Evolutionary conservation across 257 asterid genomes (phyloP), one percentile per base, ranked within the genome.

Genomic region (Gardenia jasminoides): DNA sequence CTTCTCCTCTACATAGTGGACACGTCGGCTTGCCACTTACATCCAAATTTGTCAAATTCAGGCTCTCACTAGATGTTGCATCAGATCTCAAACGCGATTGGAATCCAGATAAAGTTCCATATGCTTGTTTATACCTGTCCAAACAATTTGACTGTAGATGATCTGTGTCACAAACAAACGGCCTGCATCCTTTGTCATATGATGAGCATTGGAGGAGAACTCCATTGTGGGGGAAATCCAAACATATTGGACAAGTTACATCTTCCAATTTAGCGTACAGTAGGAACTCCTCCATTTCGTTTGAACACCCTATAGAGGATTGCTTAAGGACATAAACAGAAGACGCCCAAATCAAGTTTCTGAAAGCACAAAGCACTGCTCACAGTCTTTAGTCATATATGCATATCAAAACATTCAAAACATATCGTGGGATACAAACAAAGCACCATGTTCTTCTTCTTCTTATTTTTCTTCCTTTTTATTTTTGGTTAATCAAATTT

Each of bases 1-100:
- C 98, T 81, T 88, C 94, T 76, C 98, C 98, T 82, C 98, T 84
- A 81, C 98, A 93, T 77, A 93, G 85, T 70, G 98, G 98, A 81
- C 98, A 93, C 10, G 85, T 78, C 3, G 95, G 91, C 85, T 82
- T 89, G 74, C 62, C 72, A 26, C 85, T 85, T n/a, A 85, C 83
- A 70, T 75, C 90, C 65, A 79, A 75, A 72, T 69, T 86, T 76
- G 72, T 43, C 47, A 46, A 46, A 58, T 75, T 83, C 67, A 71
- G 58, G 66, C 76, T 83, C 68, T 83, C 96, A 61, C 83, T 75
- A 62, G 91, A 58, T 47, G 65, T 78, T 19, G 58, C 92, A 62
- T 85, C 75, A 54, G 79, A 26, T 52, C 67, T 56, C 68, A 80
- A 66, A 26, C 84, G 85, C 16, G 86, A 70, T 83, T 83, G 76